Percentiles rank a stretch among this genome's conserved stretches.
phyloP scores from a whole-genome alignment of 1,139 yeast genomes.

The Debaryomyces subglobosus region DNA sequence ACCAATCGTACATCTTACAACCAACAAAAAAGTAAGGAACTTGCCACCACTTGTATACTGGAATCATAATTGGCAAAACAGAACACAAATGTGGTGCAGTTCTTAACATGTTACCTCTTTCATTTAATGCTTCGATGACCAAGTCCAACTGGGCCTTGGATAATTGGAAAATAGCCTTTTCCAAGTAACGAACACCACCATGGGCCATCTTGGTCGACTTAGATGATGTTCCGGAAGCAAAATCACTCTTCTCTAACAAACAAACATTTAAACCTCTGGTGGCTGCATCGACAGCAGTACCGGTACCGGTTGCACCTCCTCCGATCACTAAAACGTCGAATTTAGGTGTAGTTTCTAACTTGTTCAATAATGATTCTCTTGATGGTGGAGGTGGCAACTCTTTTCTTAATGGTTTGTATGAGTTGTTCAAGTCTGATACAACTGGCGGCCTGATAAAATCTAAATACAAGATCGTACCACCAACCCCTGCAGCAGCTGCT shows the following conservation, averaged over 20 bases:
- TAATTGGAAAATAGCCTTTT: constrained; percentile 89
- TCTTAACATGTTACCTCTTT: constrained; percentile 84
- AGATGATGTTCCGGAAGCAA: constrained; percentile 90
- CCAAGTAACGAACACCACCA: constrained; percentile 95
- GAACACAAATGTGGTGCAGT: constrained; percentile 93
- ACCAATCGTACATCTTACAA: constrained; percentile 88
- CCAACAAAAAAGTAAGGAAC: constrained; percentile 93
- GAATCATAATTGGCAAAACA: constrained; percentile 91
- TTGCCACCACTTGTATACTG: constrained; percentile 95
- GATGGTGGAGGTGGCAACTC: constrained; percentile 40
- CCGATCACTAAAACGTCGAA: constrained; percentile 87
- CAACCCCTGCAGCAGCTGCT: constrained; percentile 38
- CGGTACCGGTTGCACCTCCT: constrained; percentile 96
- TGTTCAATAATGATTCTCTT: constrained; percentile 36
- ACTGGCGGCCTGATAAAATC: constrained; percentile 46
- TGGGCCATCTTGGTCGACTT: constrained; percentile 97
- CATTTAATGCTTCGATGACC: constrained; percentile 92
- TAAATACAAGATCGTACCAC: constrained; percentile 44
- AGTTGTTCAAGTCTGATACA: constrained; percentile 29
- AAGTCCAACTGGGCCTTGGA: constrained; percentile 90
- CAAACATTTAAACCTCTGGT: constrained; percentile 91
- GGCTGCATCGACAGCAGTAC: constrained; percentile 90
- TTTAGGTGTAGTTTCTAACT: constrained; percentile 42
- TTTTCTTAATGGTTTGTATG: constrained; percentile 43
- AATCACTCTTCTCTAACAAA: constrained; percentile 82